phyloP scores from a whole-genome alignment of 495 filamentous ascomycete species.

The Venustampulla echinocandica region DNA sequence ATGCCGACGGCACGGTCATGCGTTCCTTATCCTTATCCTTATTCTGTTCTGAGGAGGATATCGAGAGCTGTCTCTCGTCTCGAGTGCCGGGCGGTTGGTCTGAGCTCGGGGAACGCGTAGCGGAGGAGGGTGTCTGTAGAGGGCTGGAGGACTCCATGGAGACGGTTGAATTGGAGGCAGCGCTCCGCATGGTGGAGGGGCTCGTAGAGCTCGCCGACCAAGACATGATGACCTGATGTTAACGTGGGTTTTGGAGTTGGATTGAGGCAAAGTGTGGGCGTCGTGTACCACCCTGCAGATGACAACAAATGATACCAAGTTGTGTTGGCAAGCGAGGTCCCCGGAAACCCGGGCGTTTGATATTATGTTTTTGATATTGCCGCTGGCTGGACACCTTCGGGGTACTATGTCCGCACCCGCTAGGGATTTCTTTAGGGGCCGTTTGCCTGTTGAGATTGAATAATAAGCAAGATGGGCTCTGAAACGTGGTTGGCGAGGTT shows the following conservation, averaged over 20 bases:
- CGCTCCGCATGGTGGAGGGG: not conserved
- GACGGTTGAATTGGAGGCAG: not conserved
- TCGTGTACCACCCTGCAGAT: too few relatives aligned
- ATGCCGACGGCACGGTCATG: constrained; percentile 19
- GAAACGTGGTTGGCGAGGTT: too few relatives aligned
- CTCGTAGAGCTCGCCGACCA: constrained; percentile 4
- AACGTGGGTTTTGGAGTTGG: not conserved
- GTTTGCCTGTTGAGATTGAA: too few relatives aligned
- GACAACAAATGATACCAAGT: too few relatives aligned
- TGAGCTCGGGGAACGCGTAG: not conserved
- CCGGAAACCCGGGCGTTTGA: too few relatives aligned
- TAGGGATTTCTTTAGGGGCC: too few relatives aligned
- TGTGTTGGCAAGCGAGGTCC: too few relatives aligned
- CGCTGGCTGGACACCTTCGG: too few relatives aligned
- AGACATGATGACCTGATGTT: not conserved
- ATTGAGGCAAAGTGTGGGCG: too few relatives aligned
- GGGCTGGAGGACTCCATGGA: not conserved
- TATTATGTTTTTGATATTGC: too few relatives aligned
- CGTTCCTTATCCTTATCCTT: constrained; percentile 12
- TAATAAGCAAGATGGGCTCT: too few relatives aligned
- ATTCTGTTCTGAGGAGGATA: not conserved
- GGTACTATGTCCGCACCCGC: too few relatives aligned
- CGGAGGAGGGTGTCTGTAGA: not conserved
- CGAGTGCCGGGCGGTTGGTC: not conserved
- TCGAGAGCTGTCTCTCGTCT: not conserved